Conservation (phyloP, 2,329 filamentous ascomycete species). For the Penicillium sclerotiorum region DNA sequence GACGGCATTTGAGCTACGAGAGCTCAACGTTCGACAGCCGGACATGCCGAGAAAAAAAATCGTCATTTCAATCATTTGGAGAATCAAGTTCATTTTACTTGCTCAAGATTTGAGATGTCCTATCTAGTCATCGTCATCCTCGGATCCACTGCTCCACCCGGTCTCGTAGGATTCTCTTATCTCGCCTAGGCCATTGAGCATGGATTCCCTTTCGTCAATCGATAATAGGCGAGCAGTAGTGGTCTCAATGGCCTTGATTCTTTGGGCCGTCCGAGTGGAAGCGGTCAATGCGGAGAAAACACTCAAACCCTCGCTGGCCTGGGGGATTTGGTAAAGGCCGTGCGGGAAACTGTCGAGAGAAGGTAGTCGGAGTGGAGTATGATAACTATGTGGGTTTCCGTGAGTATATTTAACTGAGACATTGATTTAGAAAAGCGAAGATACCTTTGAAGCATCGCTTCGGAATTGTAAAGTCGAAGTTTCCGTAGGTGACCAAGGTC, state of each 20-base stretch:
- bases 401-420: neutral
- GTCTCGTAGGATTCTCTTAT: conserved; percentile 88
- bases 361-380: conserved; percentile 65
- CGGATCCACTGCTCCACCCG: conserved; percentile 74
- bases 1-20: neutral
- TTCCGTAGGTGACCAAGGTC: conserved; percentile 34
- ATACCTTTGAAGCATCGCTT: conserved; percentile 39
- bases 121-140: conserved; percentile 45
- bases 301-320: conserved; percentile 49
- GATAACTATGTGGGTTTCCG: conserved; percentile 30
- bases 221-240: conserved; percentile 64
- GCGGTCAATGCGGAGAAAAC: conserved; percentile 66
- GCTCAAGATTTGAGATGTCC: too few relatives aligned
- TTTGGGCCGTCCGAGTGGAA: conserved; percentile 70
- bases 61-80: too few relatives aligned
- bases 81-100: too few relatives aligned
- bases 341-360: conserved; percentile 79
- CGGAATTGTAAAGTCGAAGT: conserved; percentile 35
- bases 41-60: neutral
- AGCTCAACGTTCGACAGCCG: neutral
- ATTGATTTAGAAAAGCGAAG: neutral
- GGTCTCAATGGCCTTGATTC: conserved; percentile 67
- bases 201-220: conserved; percentile 77
- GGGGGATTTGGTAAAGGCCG: conserved; percentile 63
- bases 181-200: conserved; percentile 79